Conservation (phyloP, 306 rosid species). For the Cucurbita ficifolia region DNA sequence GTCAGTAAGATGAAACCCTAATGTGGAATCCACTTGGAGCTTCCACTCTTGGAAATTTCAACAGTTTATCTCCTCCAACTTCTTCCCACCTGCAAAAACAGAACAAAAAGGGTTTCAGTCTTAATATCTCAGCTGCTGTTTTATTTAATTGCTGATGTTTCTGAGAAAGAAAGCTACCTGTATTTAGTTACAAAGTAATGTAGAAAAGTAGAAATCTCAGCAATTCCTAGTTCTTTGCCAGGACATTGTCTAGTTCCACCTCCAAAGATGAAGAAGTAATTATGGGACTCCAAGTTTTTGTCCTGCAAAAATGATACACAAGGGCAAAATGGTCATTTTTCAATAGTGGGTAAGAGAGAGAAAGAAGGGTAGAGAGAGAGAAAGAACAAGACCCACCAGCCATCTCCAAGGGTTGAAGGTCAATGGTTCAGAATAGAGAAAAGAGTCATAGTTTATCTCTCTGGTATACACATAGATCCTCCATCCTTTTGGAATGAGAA, state of each 20-base stretch:
- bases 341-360: neutral
- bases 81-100: constrained; percentile 76
- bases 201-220: constrained; percentile 74
- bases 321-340: constrained; percentile 3
- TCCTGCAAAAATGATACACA: constrained; percentile 32
- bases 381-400: constrained; percentile 43
- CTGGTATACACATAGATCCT: constrained; percentile 88
- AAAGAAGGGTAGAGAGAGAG: neutral
- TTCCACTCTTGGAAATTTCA: constrained; percentile 90
- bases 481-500: constrained; percentile 86
- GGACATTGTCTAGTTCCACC: constrained; percentile 89
- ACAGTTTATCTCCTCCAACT: constrained; percentile 78
- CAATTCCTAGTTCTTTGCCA: constrained; percentile 84
- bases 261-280: constrained; percentile 62
- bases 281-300: constrained; percentile 40
- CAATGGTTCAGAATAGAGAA: constrained; percentile 67
- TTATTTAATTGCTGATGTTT: neutral
- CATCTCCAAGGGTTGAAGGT: constrained; percentile 95
- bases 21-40: constrained; percentile 94
- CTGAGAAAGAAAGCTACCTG: constrained; percentile 33
- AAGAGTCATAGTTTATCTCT: constrained; percentile 67
- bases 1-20: constrained; percentile 52
- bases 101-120: neutral
- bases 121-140: neutral
- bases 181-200: constrained; percentile 88